A percentile compares a stretch with the other conserved stretches of the same genome.
phyloP scores from a whole-genome alignment of 345 rosid species.

The Brassica nigra region DNA sequence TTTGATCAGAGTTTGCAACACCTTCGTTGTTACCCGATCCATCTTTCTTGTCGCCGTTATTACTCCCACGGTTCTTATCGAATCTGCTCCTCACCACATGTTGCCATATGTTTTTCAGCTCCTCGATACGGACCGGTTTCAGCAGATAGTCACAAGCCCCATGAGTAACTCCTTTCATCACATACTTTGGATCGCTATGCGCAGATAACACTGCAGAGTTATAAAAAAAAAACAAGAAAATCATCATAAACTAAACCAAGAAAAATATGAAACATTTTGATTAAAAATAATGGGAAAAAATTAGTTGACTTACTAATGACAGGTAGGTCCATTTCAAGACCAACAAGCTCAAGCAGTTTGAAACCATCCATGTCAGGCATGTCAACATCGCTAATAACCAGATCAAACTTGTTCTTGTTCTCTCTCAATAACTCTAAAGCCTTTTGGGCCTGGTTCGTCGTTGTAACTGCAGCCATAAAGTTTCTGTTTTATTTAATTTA shows the following conservation, averaged over 20 bases:
- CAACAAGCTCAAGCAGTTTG: constrained; percentile 89
- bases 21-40: constrained; percentile 42
- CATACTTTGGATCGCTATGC: constrained; percentile 77
- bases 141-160: constrained; percentile 94
- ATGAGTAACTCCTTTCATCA: constrained; percentile 86
- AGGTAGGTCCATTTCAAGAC: constrained; percentile 99
- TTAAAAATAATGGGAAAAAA: constrained; percentile 4
- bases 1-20: constrained; percentile 51
- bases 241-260: not conserved
- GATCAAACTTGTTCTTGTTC: constrained; percentile 85
- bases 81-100: constrained; percentile 76
- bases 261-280: not conserved
- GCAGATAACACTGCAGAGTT: constrained; percentile 79
- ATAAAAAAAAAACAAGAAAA: not conserved
- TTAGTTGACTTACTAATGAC: constrained; percentile 73
- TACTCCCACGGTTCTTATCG: constrained; percentile 46
- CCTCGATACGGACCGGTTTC: constrained; percentile 91
- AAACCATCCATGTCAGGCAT: constrained; percentile 99
- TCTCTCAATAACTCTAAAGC: constrained; percentile 78
- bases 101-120: constrained; percentile 93
- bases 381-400: constrained; percentile 93
- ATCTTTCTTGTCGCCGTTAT: constrained; percentile 48
- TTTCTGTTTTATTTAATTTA: not conserved
- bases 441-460: constrained; percentile 81
- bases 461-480: constrained; percentile 62